These are phyloP conservation scores for Krasilnikovozyma curviuscula DNA, from an alignment of 768 basidiomycete genomes.

Conservation along the genomic window DNA sequence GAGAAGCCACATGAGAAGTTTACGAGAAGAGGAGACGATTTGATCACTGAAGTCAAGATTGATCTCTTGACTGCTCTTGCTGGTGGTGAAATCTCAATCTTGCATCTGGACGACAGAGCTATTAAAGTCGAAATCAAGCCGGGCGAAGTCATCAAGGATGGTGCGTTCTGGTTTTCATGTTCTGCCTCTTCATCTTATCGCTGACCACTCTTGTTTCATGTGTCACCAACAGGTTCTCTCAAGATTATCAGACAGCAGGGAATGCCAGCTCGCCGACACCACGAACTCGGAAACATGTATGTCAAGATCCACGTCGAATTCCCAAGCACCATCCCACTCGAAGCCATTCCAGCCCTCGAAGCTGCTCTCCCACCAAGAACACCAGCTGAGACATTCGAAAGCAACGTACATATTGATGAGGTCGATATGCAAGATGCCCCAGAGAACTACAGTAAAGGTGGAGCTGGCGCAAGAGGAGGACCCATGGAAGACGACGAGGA, in stretches of 20 bases:
- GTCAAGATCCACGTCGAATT: constrained; percentile 72
- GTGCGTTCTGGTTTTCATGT: constrained; percentile 32
- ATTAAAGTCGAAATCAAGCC: constrained; percentile 60
- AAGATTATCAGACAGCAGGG: constrained; percentile 88
- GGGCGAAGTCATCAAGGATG: constrained; percentile 82
- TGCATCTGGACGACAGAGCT: constrained; percentile 81
- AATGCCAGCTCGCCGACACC: constrained; percentile 96
- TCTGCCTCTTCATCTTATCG: constrained; percentile 3
- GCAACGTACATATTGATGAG: constrained; percentile 56
- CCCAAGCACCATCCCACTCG: constrained; percentile 58
- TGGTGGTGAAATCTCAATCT: constrained; percentile 74
- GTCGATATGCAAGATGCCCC: constrained; percentile 54
- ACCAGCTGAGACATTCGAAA: constrained; percentile 46
- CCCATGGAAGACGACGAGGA: constrained; percentile 45
- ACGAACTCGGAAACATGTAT: constrained; percentile 84
- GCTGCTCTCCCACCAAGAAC: constrained; percentile 62
- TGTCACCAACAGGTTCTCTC: constrained; percentile 41
- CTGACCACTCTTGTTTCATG: not conserved
- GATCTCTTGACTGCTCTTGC: constrained; percentile 84
- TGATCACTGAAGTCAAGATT: constrained; percentile 68
- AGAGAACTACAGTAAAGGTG: constrained; percentile 32
- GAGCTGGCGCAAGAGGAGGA: constrained; percentile 54
- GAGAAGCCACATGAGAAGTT: constrained; percentile 80
- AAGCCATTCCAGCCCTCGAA: constrained; percentile 54
- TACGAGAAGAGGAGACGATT: constrained; percentile 71